Evolutionary conservation across 2,329 filamentous ascomycete genomes (phyloP).

Genomic region (Ophiosphaerella narmari): DNA sequence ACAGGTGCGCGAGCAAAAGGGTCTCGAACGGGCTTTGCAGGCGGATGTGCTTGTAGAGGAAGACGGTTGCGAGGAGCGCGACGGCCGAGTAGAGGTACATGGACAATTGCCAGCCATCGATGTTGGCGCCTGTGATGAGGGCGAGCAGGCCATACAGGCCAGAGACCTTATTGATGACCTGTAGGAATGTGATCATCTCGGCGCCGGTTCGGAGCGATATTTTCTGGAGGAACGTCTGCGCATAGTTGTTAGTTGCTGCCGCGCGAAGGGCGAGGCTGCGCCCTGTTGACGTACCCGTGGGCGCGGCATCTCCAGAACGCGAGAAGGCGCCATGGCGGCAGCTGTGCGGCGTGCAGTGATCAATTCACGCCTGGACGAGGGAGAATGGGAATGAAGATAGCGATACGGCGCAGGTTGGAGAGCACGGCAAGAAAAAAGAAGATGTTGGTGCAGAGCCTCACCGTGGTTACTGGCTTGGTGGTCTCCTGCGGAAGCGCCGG

Average conservation of each 20-base stretch:
- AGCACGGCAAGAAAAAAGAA: not conserved
- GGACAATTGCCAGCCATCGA: slow-evolving; percentile 81
- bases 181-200: slow-evolving; percentile 79
- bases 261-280: slow-evolving; percentile 4
- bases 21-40: slow-evolving; percentile 78
- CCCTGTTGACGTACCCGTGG: slow-evolving; percentile 40
- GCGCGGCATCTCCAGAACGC: slow-evolving; percentile 45
- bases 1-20: slow-evolving; percentile 81
- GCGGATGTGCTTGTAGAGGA: slow-evolving; percentile 79
- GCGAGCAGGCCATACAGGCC: slow-evolving; percentile 90
- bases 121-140: slow-evolving; percentile 81
- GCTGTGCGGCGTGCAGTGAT: slow-evolving; percentile 1
- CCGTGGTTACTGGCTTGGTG: slow-evolving; percentile 4
- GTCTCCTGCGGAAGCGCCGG: slow-evolving; percentile 20
- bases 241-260: slow-evolving; percentile 16
- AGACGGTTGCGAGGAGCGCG: slow-evolving; percentile 68
- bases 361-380: slow-evolving; percentile 1
- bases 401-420: slow-evolving; percentile 20
- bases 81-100: slow-evolving; percentile 89
- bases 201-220: slow-evolving; percentile 86
- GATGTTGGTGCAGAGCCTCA: slow-evolving; percentile 3
- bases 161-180: slow-evolving; percentile 90
- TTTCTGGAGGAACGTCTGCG: slow-evolving; percentile 79
- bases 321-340: slow-evolving; percentile 39
- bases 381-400: slow-evolving; percentile 10